phyloP scores from a whole-genome alignment of 1,284 basidiomycete genomes.

The Wallemia mellicola region DNA sequence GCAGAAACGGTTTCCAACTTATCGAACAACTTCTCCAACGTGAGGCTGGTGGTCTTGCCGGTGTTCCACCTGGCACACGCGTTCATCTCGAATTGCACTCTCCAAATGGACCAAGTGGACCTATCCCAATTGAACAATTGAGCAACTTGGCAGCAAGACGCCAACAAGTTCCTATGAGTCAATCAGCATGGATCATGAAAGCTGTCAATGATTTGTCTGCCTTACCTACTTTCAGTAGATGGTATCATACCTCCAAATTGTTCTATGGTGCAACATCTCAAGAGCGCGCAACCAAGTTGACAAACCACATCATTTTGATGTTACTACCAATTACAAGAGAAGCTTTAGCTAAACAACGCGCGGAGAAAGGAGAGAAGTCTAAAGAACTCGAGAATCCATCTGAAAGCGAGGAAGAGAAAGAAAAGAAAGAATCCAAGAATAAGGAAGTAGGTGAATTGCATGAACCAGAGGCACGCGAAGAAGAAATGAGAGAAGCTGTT shows the following conservation, averaged over 20 bases:
- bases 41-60: constrained; percentile 18
- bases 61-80: not conserved
- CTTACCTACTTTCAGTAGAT: constrained; percentile 52
- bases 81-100: not conserved
- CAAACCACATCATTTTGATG: constrained; percentile 40
- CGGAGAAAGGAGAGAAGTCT: constrained; percentile 1
- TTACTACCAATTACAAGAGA: constrained; percentile 54
- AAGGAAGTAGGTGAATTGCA: constrained; percentile 9
- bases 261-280: constrained; percentile 39
- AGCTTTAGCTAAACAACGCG: constrained; percentile 13
- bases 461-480: constrained; percentile 7
- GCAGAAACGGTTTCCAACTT: constrained; percentile 47
- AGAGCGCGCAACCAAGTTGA: constrained; percentile 34
- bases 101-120: constrained; percentile 1
- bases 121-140: not conserved
- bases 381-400: constrained; percentile 17
- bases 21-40: constrained; percentile 36
- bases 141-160: constrained; percentile 2
- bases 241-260: constrained; percentile 64
- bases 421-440: constrained; percentile 11
- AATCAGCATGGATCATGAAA: constrained; percentile 6
- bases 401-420: constrained; percentile 6
- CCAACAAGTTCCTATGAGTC: not conserved
- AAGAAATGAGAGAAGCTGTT: constrained; percentile 10
- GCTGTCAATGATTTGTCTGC: constrained; percentile 22